Base-by-base conservation (phyloP, 2,329 filamentous ascomycete species). In the Myriosclerotinia duriaeana region DNA sequence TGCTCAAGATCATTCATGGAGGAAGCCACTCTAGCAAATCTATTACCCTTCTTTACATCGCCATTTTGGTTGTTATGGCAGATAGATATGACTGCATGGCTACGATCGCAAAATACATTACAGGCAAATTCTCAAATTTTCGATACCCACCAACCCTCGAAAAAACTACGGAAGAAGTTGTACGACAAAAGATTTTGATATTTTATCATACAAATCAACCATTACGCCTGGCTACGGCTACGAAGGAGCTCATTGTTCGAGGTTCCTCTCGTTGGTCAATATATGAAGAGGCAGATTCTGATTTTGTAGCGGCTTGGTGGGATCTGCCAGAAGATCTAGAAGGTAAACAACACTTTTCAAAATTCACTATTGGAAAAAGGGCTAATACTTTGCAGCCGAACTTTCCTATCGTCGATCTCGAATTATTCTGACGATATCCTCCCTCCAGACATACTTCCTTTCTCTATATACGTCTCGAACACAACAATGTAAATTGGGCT, bases 401-500 rank as follows among this genome's bases (percentile, higher is more conserved):
- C 80, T 93, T 5, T 84, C 87, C 48, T 82, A 83, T 70, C 85
- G 90, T 1, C 85, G 90, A 12, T 83, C 86, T 65, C 86, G 84
- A 76, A 84, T 92, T 53, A 80, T 93, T 22, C 84, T 88, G 71
- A 89, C 89, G 2, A 80, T 93, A 55, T 85, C 89, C 64, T 91
- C 89, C 0, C 80, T 92, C 0, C 88, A 88, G 68, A 80, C 81
- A 0, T 86, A 92, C 75, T 92, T 92, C 66, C 78, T 93, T 3
- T 75, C 76, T 8, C 78, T 90, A 0, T 93, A 92, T 76, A 85
- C 85, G 1, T 89, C 89, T 12, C 85, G 87, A n/a, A 82, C 81
- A 38, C 77, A 81, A 36, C 90, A 92, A 75, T 93, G 90, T 77
- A 87, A 86, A 72, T 82, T 92, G 0, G 89, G 90, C 63, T 93